A percentile compares a stretch with the other conserved stretches of the same genome.
These are phyloP conservation scores for Fennellomyces sp. DNA, from an alignment of 371 early-diverging fungal species.

Conservation along the genomic window DNA sequence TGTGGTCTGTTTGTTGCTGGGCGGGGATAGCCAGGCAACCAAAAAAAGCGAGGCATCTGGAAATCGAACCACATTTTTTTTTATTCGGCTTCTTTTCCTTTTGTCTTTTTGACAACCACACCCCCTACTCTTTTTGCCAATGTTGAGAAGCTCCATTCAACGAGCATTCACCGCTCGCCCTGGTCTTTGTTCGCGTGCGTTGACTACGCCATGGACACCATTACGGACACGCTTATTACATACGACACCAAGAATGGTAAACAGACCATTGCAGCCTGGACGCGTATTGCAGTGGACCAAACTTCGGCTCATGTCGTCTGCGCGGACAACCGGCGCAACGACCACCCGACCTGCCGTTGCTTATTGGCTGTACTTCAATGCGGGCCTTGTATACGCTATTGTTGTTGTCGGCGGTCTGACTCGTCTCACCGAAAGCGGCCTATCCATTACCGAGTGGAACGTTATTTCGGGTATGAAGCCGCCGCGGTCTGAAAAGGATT, in stretches of 20 bases:
- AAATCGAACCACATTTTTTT: too few species aligned
- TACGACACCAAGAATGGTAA: background rate
- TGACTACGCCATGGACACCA: background rate
- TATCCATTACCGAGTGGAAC: slow-evolving; percentile 97
- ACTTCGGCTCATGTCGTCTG: slow-evolving; percentile 1
- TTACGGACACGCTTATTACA: background rate
- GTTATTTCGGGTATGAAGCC: slow-evolving; percentile 92
- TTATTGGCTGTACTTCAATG: slow-evolving; percentile 90
- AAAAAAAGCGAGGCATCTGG: too few species aligned
- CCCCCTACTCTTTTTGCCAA: too few species aligned
- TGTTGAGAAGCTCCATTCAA: too few species aligned
- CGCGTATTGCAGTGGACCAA: background rate
- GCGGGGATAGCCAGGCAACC: too few species aligned
- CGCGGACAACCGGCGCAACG: slow-evolving; percentile 7
- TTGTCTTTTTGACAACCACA: too few species aligned
- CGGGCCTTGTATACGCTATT: slow-evolving; percentile 90
- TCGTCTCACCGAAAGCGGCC: slow-evolving; percentile 93
- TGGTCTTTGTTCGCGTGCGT: background rate
- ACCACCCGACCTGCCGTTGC: slow-evolving; percentile 76
- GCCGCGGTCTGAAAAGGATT: slow-evolving; percentile 85
- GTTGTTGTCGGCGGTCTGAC: slow-evolving; percentile 96
- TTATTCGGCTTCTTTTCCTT: too few species aligned
- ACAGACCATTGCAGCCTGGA: background rate
- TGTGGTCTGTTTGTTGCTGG: too few species aligned
- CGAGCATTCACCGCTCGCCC: background rate